Conservation (phyloP, 2,329 filamentous ascomycete genomes). For the Penicillium sp. region DNA sequence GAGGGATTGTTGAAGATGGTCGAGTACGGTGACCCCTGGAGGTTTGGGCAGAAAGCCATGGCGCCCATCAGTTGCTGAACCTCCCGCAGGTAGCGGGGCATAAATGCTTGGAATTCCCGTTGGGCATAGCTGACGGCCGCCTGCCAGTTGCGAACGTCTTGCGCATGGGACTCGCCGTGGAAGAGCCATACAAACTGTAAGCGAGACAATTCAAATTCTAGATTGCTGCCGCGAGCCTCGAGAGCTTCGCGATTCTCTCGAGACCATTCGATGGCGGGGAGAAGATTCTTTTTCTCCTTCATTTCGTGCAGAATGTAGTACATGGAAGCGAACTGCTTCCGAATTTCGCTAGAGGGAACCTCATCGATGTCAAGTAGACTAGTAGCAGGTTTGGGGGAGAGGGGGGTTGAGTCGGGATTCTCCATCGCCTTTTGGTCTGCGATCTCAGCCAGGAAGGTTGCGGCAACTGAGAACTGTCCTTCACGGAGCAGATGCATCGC, state of each 20-base stretch:
- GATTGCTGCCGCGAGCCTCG: conserved; percentile 80
- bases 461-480: conserved; percentile 86
- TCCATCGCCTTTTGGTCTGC: conserved; percentile 46
- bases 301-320: conserved; percentile 83
- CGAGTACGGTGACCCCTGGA: conserved; percentile 75
- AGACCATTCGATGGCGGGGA: conserved; percentile 87
- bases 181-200: conserved; percentile 90
- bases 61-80: conserved; percentile 80
- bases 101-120: conserved; percentile 71
- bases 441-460: conserved; percentile 78
- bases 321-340: conserved; percentile 82
- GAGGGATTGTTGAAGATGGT: conserved; percentile 71
- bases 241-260: conserved; percentile 67
- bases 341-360: conserved; percentile 67
- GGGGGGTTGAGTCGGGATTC: conserved; percentile 27
- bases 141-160: conserved; percentile 38
- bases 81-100: conserved; percentile 71
- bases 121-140: conserved; percentile 75
- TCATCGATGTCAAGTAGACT: conserved; percentile 55
- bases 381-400: conserved; percentile 40
- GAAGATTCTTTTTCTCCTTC: conserved; percentile 68
- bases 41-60: conserved; percentile 75
- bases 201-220: conserved; percentile 91
- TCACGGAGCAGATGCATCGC: conserved; percentile 95
- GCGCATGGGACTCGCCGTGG: conserved; percentile 62